These are phyloP conservation scores for Flaveria sonorensis DNA, from an alignment of 129 eudicot genomes.

Conservation along the genomic window DNA sequence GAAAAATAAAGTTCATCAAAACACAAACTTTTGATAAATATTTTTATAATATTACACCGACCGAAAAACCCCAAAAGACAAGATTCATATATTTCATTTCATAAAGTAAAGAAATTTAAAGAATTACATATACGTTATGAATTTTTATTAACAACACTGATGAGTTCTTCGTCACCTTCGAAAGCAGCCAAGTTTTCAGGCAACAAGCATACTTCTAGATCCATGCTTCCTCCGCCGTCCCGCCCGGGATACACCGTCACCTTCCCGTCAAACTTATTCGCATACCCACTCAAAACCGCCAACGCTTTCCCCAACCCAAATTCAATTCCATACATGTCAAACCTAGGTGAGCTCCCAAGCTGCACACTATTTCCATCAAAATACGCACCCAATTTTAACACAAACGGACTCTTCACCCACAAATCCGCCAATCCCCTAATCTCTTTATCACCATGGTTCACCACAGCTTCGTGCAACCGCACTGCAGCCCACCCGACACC, in stretches of 20 bases:
- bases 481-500: constrained; percentile 19
- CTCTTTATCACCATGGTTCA: constrained; percentile 19
- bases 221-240: constrained; percentile 46
- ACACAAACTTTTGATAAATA: too few relatives aligned
- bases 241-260: constrained; percentile 18
- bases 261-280: constrained; percentile 29
- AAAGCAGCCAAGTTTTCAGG: constrained; percentile 42
- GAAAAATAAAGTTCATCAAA: too few relatives aligned
- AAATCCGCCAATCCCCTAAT: background rate
- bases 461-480: constrained; percentile 22
- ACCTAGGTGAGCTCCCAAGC: constrained; percentile 22
- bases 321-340: constrained; percentile 19
- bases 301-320: constrained; percentile 27
- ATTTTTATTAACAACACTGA: constrained; percentile 17
- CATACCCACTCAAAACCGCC: constrained; percentile 28
- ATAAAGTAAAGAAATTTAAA: too few relatives aligned
- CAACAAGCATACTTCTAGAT: constrained; percentile 39
- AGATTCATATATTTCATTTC: too few relatives aligned
- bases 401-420: constrained; percentile 23
- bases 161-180: constrained; percentile 43
- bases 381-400: constrained; percentile 6
- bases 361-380: constrained; percentile 14
- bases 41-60: too few relatives aligned
- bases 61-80: too few relatives aligned
- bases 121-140: too few relatives aligned